Conservation (phyloP, 192 early-diverging fungal genomes). For the Piromyces sp. region DNA sequence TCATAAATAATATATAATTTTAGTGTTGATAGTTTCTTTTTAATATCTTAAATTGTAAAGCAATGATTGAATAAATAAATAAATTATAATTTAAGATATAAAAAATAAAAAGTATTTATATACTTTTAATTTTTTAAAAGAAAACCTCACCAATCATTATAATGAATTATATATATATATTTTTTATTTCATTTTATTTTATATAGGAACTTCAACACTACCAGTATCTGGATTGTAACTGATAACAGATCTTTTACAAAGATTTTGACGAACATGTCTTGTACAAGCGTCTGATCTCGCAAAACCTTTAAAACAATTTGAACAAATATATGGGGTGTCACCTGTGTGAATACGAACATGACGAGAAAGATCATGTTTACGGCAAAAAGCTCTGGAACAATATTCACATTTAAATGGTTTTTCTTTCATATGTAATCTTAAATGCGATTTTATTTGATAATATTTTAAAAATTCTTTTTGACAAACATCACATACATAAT, state of each 20-base stretch:
- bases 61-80: too few relatives aligned
- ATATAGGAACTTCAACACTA: background rate
- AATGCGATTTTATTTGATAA: background rate
- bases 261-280: background rate
- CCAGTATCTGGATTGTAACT: background rate
- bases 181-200: background rate
- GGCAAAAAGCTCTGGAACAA: background rate
- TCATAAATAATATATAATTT: too few relatives aligned
- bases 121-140: too few relatives aligned
- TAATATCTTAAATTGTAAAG: too few relatives aligned
- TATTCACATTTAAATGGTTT: background rate
- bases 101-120: too few relatives aligned
- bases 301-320: background rate
- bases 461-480: background rate
- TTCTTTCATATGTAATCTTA: background rate
- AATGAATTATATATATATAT: too few relatives aligned
- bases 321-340: background rate
- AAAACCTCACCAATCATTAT: too few relatives aligned
- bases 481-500: background rate
- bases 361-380: background rate
- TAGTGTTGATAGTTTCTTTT: too few relatives aligned
- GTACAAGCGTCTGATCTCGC: background rate
- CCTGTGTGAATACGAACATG: background rate
- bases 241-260: background rate
- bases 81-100: too few relatives aligned